A percentile compares a stretch with the other conserved stretches of the same genome.
These are phyloP conservation scores for Meredithiella fracta DNA, from an alignment of 2,329 filamentous ascomycete genomes.

Conservation along the genomic window DNA sequence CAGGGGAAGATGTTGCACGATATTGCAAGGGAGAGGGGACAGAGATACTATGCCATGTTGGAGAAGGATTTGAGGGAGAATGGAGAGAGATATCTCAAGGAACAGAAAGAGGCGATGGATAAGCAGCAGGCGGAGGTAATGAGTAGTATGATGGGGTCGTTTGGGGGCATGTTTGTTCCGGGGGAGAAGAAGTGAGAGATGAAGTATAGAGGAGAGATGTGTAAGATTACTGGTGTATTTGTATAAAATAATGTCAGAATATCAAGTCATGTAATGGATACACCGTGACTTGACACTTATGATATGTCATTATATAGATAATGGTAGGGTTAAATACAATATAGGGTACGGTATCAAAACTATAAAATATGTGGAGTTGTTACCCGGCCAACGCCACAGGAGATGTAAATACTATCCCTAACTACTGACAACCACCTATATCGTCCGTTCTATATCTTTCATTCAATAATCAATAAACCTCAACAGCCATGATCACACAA, in stretches of 20 bases:
- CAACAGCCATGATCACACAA: too few species aligned
- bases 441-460: neutral
- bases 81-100: slow-evolving; percentile 88
- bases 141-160: slow-evolving; percentile 75
- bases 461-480: too few species aligned
- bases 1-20: slow-evolving; percentile 97
- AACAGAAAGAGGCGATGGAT: slow-evolving; percentile 78
- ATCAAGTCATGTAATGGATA: too few species aligned
- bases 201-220: neutral
- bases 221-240: neutral
- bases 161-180: slow-evolving; percentile 42
- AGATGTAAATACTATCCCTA: neutral
- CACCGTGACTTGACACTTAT: too few species aligned
- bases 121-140: slow-evolving; percentile 79
- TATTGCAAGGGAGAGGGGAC: slow-evolving; percentile 78
- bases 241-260: too few species aligned
- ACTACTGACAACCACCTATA: neutral
- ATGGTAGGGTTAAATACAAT: too few species aligned
- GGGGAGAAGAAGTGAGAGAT: neutral
- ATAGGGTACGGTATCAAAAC: too few species aligned
- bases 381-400: slow-evolving; percentile 7
- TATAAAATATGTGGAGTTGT: neutral
- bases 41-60: slow-evolving; percentile 74
- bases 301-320: too few species aligned
- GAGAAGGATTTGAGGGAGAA: slow-evolving; percentile 87